A percentile compares a stretch with the other conserved stretches of the same genome.
Conservation (phyloP, 1,284 basidiomycete species). For the Sporisorium scitamineum region DNA sequence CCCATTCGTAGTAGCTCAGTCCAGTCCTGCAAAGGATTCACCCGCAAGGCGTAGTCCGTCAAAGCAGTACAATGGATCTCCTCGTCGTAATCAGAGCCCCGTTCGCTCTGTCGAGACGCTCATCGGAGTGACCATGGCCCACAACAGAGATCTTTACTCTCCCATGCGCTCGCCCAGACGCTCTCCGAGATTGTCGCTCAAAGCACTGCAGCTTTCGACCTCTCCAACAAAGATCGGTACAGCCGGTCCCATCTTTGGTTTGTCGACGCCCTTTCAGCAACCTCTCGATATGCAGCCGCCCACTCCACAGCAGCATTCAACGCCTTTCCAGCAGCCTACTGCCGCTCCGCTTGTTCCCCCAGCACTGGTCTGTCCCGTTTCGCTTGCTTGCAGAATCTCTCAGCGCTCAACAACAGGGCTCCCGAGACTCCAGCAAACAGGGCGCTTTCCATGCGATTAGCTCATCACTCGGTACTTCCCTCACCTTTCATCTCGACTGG, state of each 20-base stretch:
- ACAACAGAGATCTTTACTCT: conserved; percentile 25
- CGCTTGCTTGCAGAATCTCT: conserved; percentile 39
- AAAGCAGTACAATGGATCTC: conserved; percentile 19
- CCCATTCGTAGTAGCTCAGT: conserved; percentile 14
- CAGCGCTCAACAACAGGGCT: conserved; percentile 3
- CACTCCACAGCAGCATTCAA: conserved; percentile 16
- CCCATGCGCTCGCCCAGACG: conserved; percentile 38
- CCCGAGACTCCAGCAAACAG: conserved; percentile 29
- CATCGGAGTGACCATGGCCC: conserved; percentile 33
- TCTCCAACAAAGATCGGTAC: conserved; percentile 26
- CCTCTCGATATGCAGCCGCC: conserved; percentile 1
- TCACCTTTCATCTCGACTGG: conserved; percentile 29
- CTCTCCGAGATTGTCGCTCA: conserved; percentile 34
- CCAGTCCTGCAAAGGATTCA: background rate
- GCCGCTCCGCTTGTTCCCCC: conserved; percentile 14
- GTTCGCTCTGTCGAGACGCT: conserved; percentile 41
- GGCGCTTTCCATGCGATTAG: conserved; percentile 15
- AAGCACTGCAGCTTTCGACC: conserved; percentile 28
- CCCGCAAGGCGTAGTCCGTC: conserved; percentile 16
- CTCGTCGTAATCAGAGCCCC: conserved; percentile 25
- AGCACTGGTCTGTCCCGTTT: conserved; percentile 42
- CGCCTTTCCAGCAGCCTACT: conserved; percentile 21
- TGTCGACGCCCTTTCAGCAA: conserved; percentile 27
- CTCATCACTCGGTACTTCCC: conserved; percentile 19
- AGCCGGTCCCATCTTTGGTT: conserved; percentile 10